A percentile compares a stretch with the other conserved stretches of the same genome.
Evolutionary conservation across 805 yeast genomes (phyloP).

Genomic region (Hanseniaspora thailandica): DNA sequence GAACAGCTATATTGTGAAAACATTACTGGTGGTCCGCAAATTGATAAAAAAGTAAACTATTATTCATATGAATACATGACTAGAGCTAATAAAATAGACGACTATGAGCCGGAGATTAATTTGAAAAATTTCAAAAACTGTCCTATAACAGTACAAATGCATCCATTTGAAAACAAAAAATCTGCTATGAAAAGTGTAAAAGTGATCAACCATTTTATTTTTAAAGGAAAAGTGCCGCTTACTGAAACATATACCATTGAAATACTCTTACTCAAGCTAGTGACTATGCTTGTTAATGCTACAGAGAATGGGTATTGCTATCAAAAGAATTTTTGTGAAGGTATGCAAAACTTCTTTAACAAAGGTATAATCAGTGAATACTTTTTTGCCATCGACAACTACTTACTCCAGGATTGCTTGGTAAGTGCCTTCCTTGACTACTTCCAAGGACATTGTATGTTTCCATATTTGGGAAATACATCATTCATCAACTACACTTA

Average conservation of each 20-base stretch:
- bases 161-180: neutral
- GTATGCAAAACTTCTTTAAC: neutral
- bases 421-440: neutral
- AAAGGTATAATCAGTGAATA: neutral
- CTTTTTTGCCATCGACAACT: neutral
- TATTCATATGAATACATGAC: neutral
- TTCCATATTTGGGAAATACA: neutral
- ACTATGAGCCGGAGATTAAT: neutral
- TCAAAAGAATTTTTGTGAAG: neutral
- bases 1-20: neutral
- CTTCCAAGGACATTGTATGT: neutral
- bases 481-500: neutral
- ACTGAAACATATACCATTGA: neutral
- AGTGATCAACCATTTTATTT: neutral
- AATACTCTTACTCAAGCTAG: neutral
- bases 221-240: neutral
- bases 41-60: neutral
- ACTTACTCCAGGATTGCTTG: neutral
- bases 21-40: neutral
- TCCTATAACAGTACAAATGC: neutral
- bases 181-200: neutral
- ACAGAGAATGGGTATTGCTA: constrained; percentile 1
- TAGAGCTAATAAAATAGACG: neutral
- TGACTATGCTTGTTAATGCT: neutral
- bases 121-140: neutral